These are phyloP conservation scores for Alloteropsis semialata DNA, from an alignment of 176 grass and related monocot species.

Conservation along the genomic window DNA sequence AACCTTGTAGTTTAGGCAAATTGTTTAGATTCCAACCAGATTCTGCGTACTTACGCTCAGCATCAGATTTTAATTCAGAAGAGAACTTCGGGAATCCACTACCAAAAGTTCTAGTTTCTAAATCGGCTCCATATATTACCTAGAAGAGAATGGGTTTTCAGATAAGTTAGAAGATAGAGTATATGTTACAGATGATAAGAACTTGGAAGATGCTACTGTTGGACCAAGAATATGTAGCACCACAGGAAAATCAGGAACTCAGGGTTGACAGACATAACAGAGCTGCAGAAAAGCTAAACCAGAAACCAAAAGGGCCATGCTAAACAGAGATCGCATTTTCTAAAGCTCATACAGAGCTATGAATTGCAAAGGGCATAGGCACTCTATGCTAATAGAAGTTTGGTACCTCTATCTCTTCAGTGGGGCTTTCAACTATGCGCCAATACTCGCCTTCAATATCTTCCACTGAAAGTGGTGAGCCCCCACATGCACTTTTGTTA, in stretches of 20 bases:
- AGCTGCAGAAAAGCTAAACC: background rate
- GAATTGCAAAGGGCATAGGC: background rate
- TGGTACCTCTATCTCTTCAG: conserved; percentile 88
- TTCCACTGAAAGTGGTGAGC: conserved; percentile 51
- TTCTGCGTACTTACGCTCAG: conserved; percentile 55
- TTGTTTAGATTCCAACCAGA: conserved; percentile 97
- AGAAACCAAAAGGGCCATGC: background rate
- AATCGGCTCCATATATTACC: conserved; percentile 89
- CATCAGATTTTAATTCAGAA: conserved; percentile 47
- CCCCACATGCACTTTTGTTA: conserved; percentile 29
- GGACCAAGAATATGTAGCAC: background rate
- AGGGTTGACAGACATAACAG: background rate
- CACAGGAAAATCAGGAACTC: background rate
- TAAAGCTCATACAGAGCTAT: background rate
- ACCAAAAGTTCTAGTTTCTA: conserved; percentile 77
- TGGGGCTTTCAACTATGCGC: conserved; percentile 84
- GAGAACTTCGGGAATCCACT: conserved; percentile 77
- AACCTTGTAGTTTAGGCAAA: conserved; percentile 80
- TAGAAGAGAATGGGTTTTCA: conserved; percentile 14
- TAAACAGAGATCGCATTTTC: conserved; percentile 5
- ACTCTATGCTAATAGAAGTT: background rate
- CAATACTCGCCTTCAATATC: conserved; percentile 92
- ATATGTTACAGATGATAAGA: background rate
- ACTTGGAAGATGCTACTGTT: background rate
- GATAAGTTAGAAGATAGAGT: background rate